A percentile compares a stretch with the other conserved stretches of the same genome.
Conservation (phyloP, 78 protist species). For the Ministeria vibrans region DNA sequence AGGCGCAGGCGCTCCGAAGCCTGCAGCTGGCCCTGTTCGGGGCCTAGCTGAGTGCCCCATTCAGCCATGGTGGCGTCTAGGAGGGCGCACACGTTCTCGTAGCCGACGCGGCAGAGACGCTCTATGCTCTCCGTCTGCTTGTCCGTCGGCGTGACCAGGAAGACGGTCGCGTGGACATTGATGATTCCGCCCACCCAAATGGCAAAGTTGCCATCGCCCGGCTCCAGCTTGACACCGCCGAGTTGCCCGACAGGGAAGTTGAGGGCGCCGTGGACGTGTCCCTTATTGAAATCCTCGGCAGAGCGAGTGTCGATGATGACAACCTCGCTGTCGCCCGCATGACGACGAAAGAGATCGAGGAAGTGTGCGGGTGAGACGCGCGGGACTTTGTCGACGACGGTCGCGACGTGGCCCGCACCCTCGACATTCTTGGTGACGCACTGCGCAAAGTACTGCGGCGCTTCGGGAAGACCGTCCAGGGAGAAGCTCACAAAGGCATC, state of each 20-base stretch:
- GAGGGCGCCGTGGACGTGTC: neutral
- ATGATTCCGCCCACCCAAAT: constrained; percentile 15
- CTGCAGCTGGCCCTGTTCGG: neutral
- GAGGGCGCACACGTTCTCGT: neutral
- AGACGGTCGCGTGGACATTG: neutral
- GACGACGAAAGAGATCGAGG: too few species aligned
- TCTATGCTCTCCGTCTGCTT: neutral
- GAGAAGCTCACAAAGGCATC: neutral
- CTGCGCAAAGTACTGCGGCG: constrained; percentile 22
- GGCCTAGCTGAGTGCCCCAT: too few species aligned
- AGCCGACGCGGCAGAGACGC: constrained; percentile 12
- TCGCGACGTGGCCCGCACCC: neutral
- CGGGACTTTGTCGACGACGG: neutral
- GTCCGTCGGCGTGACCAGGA: neutral
- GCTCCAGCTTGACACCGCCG: constrained; percentile 1
- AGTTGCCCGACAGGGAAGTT: neutral
- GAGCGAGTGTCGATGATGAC: neutral
- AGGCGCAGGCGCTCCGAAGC: neutral
- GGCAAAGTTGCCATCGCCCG: constrained; percentile 18
- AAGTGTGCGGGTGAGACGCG: neutral
- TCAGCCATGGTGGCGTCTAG: neutral
- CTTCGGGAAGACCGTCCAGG: neutral
- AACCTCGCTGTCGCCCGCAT: neutral
- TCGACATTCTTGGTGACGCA: constrained; percentile 1
- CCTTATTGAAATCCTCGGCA: neutral